Conservation (phyloP, 345 rosid species). For the Carallia pectinifolia region DNA sequence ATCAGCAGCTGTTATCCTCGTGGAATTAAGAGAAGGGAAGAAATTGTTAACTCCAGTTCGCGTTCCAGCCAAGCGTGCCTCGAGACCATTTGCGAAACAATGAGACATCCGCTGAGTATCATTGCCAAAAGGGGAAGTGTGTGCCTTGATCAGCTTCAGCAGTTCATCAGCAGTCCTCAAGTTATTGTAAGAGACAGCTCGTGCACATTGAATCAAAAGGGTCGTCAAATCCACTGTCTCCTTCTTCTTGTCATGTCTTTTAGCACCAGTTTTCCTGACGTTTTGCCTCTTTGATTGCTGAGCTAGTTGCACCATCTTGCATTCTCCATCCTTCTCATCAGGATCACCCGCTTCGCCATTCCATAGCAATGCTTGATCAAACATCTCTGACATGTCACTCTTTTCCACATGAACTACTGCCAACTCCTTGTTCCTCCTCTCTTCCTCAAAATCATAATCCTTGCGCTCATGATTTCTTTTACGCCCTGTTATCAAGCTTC, state of each 20-base stretch:
- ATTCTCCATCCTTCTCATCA: slow-evolving; percentile 12
- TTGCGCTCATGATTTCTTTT: slow-evolving; percentile 57
- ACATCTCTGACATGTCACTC: slow-evolving; percentile 59
- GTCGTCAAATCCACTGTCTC: slow-evolving; percentile 85
- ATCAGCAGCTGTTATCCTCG: slow-evolving; percentile 68
- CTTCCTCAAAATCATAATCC: slow-evolving; percentile 44
- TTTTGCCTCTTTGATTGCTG: slow-evolving; percentile 43
- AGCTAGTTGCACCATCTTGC: slow-evolving; percentile 20
- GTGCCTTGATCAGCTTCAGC: slow-evolving; percentile 17
- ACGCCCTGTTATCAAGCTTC: slow-evolving; percentile 26
- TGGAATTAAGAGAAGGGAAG: slow-evolving; percentile 55
- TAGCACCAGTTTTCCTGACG: slow-evolving; percentile 44
- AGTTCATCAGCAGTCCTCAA: slow-evolving; percentile 17
- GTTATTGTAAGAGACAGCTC: slow-evolving; percentile 26
- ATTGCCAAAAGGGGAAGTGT: slow-evolving; percentile 21
- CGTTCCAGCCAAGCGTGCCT: slow-evolving; percentile 41
- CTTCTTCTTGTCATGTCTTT: slow-evolving; percentile 48
- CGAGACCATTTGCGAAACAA: slow-evolving; percentile 23
- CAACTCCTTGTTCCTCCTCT: slow-evolving; percentile 54
- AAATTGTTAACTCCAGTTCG: slow-evolving; percentile 56
- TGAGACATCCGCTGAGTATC: slow-evolving; percentile 19
- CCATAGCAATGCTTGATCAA: slow-evolving; percentile 58
- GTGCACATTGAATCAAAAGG: slow-evolving; percentile 75
- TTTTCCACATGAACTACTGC: slow-evolving; percentile 51
- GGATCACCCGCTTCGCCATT: slow-evolving; percentile 17